Conservation (phyloP, 345 rosid genomes). For the Salix brachista region DNA sequence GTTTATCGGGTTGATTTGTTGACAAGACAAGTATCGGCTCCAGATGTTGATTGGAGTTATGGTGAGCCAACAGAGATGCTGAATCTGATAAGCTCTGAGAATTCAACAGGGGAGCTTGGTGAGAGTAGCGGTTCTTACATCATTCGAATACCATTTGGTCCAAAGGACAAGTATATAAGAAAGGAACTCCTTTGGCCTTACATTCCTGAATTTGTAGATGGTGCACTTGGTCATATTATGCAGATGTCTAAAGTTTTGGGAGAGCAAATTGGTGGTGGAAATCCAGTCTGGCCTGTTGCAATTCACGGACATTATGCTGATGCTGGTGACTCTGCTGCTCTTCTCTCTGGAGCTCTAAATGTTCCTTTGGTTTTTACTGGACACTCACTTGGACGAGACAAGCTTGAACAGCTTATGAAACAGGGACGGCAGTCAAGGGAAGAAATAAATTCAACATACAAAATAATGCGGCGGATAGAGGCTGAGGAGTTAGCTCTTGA, state of each 20-base stretch:
- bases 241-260: slow-evolving; percentile 94
- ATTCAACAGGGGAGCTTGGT: slow-evolving; percentile 68
- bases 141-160: slow-evolving; percentile 92
- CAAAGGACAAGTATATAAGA: slow-evolving; percentile 71
- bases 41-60: slow-evolving; percentile 86
- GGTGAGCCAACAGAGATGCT: slow-evolving; percentile 95
- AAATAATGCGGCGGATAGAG: slow-evolving; percentile 90
- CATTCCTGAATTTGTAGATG: slow-evolving; percentile 93
- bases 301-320: slow-evolving; percentile 98
- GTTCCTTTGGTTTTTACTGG: slow-evolving; percentile 97
- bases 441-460: slow-evolving; percentile 84
- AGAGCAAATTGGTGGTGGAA: slow-evolving; percentile 80
- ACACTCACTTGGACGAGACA: slow-evolving; percentile 94
- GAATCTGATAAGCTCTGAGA: slow-evolving; percentile 64
- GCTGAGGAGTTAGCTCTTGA: slow-evolving; percentile 88
- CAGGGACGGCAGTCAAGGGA: slow-evolving; percentile 81
- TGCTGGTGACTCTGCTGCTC: slow-evolving; percentile 92
- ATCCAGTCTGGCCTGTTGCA: slow-evolving; percentile 89
- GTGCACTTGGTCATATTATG: slow-evolving; percentile 78
- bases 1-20: slow-evolving; percentile 81
- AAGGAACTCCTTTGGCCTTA: slow-evolving; percentile 95
- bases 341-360: slow-evolving; percentile 86
- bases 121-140: slow-evolving; percentile 97
- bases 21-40: slow-evolving; percentile 73
- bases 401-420: slow-evolving; percentile 83